phyloP scores from a whole-genome alignment of 352 stramenopile species.

The Pythium aristosporum region DNA sequence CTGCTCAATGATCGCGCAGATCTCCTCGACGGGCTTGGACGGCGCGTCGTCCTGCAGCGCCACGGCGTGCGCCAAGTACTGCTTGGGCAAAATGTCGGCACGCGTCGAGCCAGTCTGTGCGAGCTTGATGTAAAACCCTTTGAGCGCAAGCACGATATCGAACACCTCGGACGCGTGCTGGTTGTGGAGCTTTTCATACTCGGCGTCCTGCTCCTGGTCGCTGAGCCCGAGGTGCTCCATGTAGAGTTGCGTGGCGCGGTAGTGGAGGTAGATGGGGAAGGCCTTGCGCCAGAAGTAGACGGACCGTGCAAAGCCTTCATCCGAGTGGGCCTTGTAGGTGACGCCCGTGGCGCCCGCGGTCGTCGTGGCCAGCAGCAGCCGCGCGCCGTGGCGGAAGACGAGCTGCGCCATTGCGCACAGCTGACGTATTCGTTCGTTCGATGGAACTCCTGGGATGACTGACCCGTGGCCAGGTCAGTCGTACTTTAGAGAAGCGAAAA shows the following conservation, averaged over 20 bases:
- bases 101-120: constrained; percentile 80
- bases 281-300: constrained; percentile 87
- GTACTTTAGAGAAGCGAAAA: not conserved
- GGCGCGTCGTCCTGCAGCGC: constrained; percentile 81
- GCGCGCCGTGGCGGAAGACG: constrained; percentile 55
- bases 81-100: constrained; percentile 76
- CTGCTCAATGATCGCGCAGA: constrained; percentile 69
- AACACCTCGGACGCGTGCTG: constrained; percentile 75
- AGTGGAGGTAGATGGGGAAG: constrained; percentile 87
- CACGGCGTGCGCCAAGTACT: constrained; percentile 73
- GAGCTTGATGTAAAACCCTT: constrained; percentile 89
- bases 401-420: constrained; percentile 30
- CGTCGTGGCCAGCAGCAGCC: constrained; percentile 56
- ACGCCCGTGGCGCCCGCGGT: constrained; percentile 45
- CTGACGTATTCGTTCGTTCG: constrained; percentile 20
- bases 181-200: constrained; percentile 79
- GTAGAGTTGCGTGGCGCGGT: constrained; percentile 71
- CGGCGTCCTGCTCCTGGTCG: constrained; percentile 52
- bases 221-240: constrained; percentile 55
- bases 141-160: constrained; percentile 80
- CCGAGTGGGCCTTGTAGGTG: constrained; percentile 56
- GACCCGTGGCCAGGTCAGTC: constrained; percentile 16
- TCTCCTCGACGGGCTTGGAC: constrained; percentile 69
- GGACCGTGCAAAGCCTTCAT: constrained; percentile 80
- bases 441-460: constrained; percentile 20